A percentile compares a stretch with the other conserved stretches of the same genome.
phyloP scores from a whole-genome alignment of 768 basidiomycete species.

The Termitomyces titanicus region DNA sequence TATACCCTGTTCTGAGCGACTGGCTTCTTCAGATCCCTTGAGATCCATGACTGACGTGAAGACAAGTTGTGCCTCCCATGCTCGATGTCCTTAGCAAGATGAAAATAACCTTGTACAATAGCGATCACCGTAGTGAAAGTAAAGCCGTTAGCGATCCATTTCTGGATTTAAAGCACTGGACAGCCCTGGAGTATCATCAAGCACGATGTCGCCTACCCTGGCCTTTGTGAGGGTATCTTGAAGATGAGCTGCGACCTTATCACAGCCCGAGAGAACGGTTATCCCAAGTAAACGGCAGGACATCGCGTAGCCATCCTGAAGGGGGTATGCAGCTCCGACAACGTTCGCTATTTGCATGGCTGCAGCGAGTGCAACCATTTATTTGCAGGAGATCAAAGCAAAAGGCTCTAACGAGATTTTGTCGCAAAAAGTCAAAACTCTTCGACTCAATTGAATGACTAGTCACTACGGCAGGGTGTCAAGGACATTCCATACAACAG shows the following conservation, averaged over 20 bases:
- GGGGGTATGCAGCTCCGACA: conserved; percentile 19
- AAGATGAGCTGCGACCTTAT: conserved; percentile 31
- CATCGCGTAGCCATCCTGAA: conserved; percentile 37
- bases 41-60: conserved; percentile 28
- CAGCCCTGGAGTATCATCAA: conserved; percentile 22
- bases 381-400: too few relatives aligned
- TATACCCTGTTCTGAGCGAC: conserved; percentile 27
- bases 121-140: conserved; percentile 30
- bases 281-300: conserved; percentile 42
- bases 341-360: conserved; percentile 18
- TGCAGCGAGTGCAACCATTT: conserved; percentile 27
- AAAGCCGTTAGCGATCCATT: conserved; percentile 33
- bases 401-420: too few relatives aligned
- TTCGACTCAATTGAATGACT: too few relatives aligned
- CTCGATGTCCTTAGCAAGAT: conserved; percentile 22
- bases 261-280: conserved; percentile 31
- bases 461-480: too few relatives aligned
- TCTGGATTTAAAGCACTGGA: conserved; percentile 11
- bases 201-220: conserved; percentile 21
- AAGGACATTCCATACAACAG: too few relatives aligned
- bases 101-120: conserved; percentile 30
- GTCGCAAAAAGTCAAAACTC: too few relatives aligned
- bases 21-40: conserved; percentile 31
- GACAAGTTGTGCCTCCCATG: conserved; percentile 34
- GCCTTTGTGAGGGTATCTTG: conserved; percentile 16